Percentiles rank a stretch among this genome's conserved stretches.
phyloP scores from a whole-genome alignment of 2,329 filamentous ascomycete genomes.

The Trichoderma simmonsii region DNA sequence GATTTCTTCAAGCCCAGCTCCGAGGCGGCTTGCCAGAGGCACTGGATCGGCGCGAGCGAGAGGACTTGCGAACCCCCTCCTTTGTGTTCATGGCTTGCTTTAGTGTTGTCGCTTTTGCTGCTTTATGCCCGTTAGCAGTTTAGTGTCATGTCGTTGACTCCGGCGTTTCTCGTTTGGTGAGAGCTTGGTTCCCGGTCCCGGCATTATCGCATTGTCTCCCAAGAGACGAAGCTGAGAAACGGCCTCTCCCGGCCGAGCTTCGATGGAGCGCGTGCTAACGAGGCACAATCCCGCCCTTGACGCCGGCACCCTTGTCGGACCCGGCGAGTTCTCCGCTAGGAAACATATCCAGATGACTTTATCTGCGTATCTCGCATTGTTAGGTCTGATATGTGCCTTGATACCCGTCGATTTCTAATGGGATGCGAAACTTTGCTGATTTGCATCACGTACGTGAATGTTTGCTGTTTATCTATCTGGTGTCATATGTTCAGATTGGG shows the following conservation, averaged over 20 bases:
- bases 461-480: not conserved
- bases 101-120: not conserved
- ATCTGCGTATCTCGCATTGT: not conserved
- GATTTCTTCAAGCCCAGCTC: conserved; percentile 10
- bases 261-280: not conserved
- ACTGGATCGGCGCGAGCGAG: not conserved
- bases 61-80: not conserved
- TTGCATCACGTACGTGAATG: not conserved
- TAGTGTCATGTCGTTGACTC: not conserved
- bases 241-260: not conserved
- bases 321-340: not conserved
- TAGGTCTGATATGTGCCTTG: not conserved
- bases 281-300: not conserved
- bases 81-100: not conserved
- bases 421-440: not conserved
- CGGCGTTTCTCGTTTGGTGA: not conserved
- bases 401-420: not conserved
- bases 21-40: not conserved
- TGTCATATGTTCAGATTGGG: not conserved
- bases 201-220: not conserved
- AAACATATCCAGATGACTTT: not conserved
- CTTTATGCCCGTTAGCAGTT: conserved; percentile 5
- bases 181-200: not conserved
- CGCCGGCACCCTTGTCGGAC: not conserved
- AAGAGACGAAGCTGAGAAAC: not conserved